Evolutionary conservation across 768 basidiomycete species (phyloP).

Genomic region (Mycena belliarum): DNA sequence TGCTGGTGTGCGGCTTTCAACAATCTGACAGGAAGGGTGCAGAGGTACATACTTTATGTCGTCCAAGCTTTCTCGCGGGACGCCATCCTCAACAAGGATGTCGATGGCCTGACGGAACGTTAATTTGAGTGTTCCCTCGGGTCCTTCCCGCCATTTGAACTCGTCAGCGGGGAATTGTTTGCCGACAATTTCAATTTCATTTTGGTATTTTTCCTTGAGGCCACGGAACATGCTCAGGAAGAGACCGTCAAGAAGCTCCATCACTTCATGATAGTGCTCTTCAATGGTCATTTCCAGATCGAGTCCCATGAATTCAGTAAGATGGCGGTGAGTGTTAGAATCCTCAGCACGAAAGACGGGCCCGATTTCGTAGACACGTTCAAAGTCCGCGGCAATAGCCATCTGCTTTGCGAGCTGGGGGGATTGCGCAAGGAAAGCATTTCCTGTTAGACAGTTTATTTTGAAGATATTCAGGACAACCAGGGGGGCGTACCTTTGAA

Average conservation of each 20-base stretch:
- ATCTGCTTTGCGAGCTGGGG: slow-evolving; percentile 99
- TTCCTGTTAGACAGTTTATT: slow-evolving; percentile 49
- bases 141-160: slow-evolving; percentile 92
- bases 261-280: slow-evolving; percentile 97
- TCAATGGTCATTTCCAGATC: slow-evolving; percentile 99
- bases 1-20: slow-evolving; percentile 50
- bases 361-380: slow-evolving; percentile 96
- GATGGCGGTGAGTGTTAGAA: slow-evolving; percentile 94
- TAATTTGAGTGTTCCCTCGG: slow-evolving; percentile 83
- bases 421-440: slow-evolving; percentile 92
- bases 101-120: slow-evolving; percentile 88
- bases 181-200: slow-evolving; percentile 80
- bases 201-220: slow-evolving; percentile 70
- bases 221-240: slow-evolving; percentile 86
- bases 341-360: slow-evolving; percentile 97
- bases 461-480: neutral
- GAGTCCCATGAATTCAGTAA: slow-evolving; percentile 97
- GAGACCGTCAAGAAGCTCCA: slow-evolving; percentile 88
- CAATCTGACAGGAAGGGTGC: slow-evolving; percentile 2
- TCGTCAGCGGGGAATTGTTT: slow-evolving; percentile 94
- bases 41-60: slow-evolving; percentile 75
- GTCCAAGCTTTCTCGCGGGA: slow-evolving; percentile 73
- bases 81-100: slow-evolving; percentile 84
- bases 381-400: slow-evolving; percentile 98
- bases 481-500: slow-evolving; percentile 73